Conservation (phyloP, 2,329 filamentous ascomycete species). For the Byssoonygena ceratinophila region DNA sequence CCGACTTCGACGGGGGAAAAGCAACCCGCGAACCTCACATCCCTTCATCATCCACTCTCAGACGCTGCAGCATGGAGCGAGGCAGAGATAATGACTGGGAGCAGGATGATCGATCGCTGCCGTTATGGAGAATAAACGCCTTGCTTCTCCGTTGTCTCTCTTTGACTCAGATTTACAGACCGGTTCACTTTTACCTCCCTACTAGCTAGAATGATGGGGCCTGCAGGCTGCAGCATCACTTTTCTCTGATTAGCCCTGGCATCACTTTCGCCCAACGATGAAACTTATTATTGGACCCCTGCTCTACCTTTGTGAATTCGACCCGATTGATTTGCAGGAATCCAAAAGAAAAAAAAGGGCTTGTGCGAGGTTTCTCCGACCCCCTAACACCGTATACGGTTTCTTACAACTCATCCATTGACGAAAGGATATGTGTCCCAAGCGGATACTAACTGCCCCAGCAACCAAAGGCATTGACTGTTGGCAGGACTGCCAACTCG, state of each 20-base stretch:
- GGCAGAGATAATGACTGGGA: neutral
- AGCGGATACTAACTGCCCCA: conserved; percentile 2
- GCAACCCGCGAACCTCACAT: neutral
- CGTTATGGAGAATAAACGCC: neutral
- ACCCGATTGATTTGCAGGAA: neutral
- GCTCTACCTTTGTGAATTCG: neutral
- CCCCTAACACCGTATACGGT: neutral
- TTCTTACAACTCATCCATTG: conserved; percentile 7
- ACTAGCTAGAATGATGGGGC: conserved; percentile 7
- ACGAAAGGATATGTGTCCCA: conserved; percentile 7
- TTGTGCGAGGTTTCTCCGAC: conserved; percentile 5
- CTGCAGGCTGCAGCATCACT: conserved; percentile 12
- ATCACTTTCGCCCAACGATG: conserved; percentile 4
- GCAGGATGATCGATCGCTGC: neutral
- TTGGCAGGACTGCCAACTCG: conserved; percentile 7
- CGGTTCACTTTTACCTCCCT: neutral
- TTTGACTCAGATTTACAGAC: neutral
- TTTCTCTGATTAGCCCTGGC: conserved; percentile 3
- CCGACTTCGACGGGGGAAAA: neutral
- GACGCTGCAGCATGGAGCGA: neutral
- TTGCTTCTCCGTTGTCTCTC: conserved; percentile 3
- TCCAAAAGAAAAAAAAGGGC: neutral
- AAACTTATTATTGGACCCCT: conserved; percentile 3
- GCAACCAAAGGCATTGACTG: neutral
- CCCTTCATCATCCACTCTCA: neutral